Conservation (phyloP, 306 rosid genomes). For the apple (Malus domestica) region DNA sequence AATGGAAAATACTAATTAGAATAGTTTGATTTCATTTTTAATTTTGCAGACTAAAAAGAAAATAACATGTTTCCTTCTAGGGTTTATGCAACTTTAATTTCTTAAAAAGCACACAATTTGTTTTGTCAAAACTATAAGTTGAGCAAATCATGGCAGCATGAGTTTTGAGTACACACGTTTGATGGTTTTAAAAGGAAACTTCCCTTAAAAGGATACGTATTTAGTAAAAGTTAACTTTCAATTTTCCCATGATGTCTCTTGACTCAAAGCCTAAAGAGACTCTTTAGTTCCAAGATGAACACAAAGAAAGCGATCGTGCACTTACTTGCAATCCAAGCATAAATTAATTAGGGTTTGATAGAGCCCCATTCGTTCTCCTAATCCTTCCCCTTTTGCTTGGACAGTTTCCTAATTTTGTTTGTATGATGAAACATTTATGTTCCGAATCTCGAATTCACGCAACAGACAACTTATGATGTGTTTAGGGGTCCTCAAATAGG, state of each 20-base stretch:
- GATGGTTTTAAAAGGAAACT: neutral
- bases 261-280: neutral
- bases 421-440: too few species aligned
- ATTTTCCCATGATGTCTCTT: conserved; percentile 1
- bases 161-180: neutral
- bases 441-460: too few species aligned
- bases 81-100: neutral
- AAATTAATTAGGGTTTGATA: neutral
- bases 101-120: neutral
- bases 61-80: neutral
- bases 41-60: neutral
- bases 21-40: neutral
- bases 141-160: neutral
- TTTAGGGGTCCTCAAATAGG: too few species aligned
- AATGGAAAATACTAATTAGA: too few species aligned
- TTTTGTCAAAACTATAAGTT: neutral
- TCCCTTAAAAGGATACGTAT: conserved; percentile 16
- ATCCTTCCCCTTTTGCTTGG: neutral
- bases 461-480: too few species aligned
- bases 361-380: neutral
- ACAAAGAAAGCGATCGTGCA: neutral
- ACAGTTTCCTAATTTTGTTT: neutral
- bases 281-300: conserved; percentile 10
- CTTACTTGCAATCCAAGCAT: conserved; percentile 4
- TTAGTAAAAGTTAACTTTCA: conserved; percentile 3